A percentile compares a stretch with the other conserved stretches of the same genome.
phyloP scores from a whole-genome alignment of 2,329 filamentous ascomycete genomes.

The Byssothecium circinans region DNA sequence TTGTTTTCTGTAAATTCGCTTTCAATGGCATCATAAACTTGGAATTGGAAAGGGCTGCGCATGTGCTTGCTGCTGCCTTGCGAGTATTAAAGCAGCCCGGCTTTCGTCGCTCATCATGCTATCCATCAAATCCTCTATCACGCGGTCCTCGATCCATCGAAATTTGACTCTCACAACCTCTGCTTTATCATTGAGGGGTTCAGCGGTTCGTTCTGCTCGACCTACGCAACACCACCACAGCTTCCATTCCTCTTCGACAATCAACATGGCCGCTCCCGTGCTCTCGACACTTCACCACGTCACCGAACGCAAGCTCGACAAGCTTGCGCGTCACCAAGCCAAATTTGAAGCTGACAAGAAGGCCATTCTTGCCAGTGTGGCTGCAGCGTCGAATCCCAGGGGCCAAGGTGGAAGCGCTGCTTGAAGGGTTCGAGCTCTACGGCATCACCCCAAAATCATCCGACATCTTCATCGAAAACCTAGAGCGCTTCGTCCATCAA shows the following conservation, averaged over 20 bases:
- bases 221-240: background rate
- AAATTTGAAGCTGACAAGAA: constrained; percentile 25
- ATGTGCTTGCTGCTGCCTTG: background rate
- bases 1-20: too few relatives aligned
- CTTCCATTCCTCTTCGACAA: background rate
- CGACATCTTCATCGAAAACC: constrained; percentile 18
- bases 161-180: background rate
- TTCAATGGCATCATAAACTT: background rate
- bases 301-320: constrained; percentile 27
- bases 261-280: constrained; percentile 17
- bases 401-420: constrained; percentile 21
- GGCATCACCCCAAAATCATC: constrained; percentile 15
- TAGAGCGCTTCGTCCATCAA: constrained; percentile 30
- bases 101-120: background rate
- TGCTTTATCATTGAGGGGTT: background rate
- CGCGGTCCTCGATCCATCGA: background rate
- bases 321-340: constrained; percentile 22
- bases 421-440: constrained; percentile 23
- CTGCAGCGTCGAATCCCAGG: constrained; percentile 5
- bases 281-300: constrained; percentile 31
- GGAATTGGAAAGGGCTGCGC: background rate
- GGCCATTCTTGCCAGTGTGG: constrained; percentile 17
- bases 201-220: background rate
- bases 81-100: background rate
- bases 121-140: background rate